Base-by-base conservation (phyloP, 805 yeast genomes). In the Candida jianshihensis region DNA sequence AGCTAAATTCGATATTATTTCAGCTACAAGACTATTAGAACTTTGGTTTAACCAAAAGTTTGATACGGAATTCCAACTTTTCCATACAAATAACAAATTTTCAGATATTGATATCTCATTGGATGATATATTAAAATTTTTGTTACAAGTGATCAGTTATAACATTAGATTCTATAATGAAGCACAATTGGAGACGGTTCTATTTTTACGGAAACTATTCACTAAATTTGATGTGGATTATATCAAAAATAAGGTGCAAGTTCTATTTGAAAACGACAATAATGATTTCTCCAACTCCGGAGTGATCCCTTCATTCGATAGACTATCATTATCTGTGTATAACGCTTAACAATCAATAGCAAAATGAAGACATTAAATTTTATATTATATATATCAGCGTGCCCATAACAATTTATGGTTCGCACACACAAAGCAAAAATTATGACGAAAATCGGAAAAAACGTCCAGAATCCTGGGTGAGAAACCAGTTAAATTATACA, bases 161-260 rank as follows among this genome's bases (percentile, higher is more conserved):
- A 71, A 77, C 40, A 57, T 71, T 26, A 63, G 89, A 31, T 83
- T 80, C 71, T 81, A 81, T 49, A 78, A 72, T 46, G 75, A 68
- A 41, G 71, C 62, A 62, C 76, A 52, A 48, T 50, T 59, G 24
- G 62, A 54, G 34, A 68, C 68, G 38, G 54, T 63, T 8, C 60
- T 68, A 15, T 66, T 74, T 5, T 48, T 81, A 34, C 55, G 60
- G 36, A 66, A 68, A 39, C 48, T 71, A 16, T 54, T 72, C 22
- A 47, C 49, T 6, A 56, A 57, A 6, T 54, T 60, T 34, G 67
- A 68, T 32, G 34, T 42, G 12, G 62, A 57, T 16, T 51, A 42
- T 33, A 46, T 57, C 33, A 47, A 51, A 35, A 56, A 54, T 37
- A 56, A 51, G 31, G 44, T 54, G 17, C 57, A 46, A 29, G 53